Evolutionary conservation across 768 basidiomycete species (phyloP), one percentile per base, ranked within the genome.

Genomic region (Crucibulum laeve): DNA sequence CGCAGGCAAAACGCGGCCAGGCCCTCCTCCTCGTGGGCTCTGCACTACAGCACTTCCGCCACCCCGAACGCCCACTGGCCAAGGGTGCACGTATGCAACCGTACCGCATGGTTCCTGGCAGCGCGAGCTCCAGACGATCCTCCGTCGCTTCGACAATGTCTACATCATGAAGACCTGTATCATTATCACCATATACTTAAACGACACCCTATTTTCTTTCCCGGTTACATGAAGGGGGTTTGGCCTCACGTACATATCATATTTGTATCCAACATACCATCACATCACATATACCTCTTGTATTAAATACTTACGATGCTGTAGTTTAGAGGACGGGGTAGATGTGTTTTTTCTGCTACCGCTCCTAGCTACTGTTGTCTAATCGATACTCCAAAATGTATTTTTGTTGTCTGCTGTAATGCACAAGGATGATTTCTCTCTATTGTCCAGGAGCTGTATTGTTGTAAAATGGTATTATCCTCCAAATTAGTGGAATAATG

Each of bases 71-170:
- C 6, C 67, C 53, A 18, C 42, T 76, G 24, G 60, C 62, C n/a
- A 64, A 66, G 43, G 72, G 74, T 25, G 66, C 71, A 5, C 68
- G 74, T 17, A 47, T 81, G 13, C 72, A 76, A 47, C 79, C 81
- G 1, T 82, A 80, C 56, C 73, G 73, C 48, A 62, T 79, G 25
- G 58, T 64, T n/a, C 60, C 53, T 14, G 52, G 57, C 38, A 28
- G 42, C 14, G 44, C 38, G 10, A 22, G 37, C 23, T 38, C 26
- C 6, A 24, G 38, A 21, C 39, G 44, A 30, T 25, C 18, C 5
- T 43, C 42, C 5, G 6, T 11, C 5, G 34, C 19, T n/a, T 45
- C 44, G 6, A 45, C 44, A 25, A 8, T 25, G 15, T 40, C 44
- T 45, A 26, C 40, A 40, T 45, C 14, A 45, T 40, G n/a, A n/a